These are phyloP conservation scores for Aschersonia sp. DNA, from an alignment of 2,329 filamentous ascomycete genomes.

Conservation along the genomic window DNA sequence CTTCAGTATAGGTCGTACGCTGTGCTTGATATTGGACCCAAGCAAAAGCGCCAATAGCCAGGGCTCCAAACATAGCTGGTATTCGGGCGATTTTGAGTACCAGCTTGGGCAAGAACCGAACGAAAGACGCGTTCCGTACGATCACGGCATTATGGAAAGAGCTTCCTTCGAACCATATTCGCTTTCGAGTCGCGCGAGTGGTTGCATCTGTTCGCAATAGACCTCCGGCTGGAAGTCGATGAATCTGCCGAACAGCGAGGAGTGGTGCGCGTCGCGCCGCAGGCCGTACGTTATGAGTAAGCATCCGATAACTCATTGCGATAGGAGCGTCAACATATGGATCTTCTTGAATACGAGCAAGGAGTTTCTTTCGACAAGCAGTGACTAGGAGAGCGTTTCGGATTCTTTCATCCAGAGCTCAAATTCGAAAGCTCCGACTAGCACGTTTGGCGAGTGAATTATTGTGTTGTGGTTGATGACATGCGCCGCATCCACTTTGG, in stretches of 20 bases:
- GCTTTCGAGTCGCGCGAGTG: slow-evolving; percentile 44
- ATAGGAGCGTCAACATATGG: not conserved
- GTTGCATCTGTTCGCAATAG: slow-evolving; percentile 52
- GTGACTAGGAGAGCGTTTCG: slow-evolving; percentile 32
- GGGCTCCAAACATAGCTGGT: slow-evolving; percentile 82
- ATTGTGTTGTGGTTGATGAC: too few species aligned
- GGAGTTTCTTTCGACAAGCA: slow-evolving; percentile 46
- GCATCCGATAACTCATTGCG: slow-evolving; percentile 23
- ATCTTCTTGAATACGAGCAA: slow-evolving; percentile 16
- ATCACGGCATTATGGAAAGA: slow-evolving; percentile 68
- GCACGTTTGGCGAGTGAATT: too few species aligned
- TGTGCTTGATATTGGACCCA: slow-evolving; percentile 95
- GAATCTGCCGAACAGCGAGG: slow-evolving; percentile 45
- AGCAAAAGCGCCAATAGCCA: slow-evolving; percentile 72
- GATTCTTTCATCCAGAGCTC: too few species aligned
- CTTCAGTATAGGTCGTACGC: slow-evolving; percentile 38
- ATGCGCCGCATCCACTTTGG: too few species aligned
- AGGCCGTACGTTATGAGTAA: slow-evolving; percentile 59
- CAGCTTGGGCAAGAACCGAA: slow-evolving; percentile 63
- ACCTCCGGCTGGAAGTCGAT: slow-evolving; percentile 53
- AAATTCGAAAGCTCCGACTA: too few species aligned
- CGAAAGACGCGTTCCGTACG: slow-evolving; percentile 50
- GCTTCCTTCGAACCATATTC: slow-evolving; percentile 68
- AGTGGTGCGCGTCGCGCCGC: slow-evolving; percentile 45
- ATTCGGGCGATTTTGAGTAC: slow-evolving; percentile 80